Evolutionary conservation across 768 basidiomycete species (phyloP), one percentile per base, ranked within the genome.

Genomic region (Lactarius deliciosus): DNA sequence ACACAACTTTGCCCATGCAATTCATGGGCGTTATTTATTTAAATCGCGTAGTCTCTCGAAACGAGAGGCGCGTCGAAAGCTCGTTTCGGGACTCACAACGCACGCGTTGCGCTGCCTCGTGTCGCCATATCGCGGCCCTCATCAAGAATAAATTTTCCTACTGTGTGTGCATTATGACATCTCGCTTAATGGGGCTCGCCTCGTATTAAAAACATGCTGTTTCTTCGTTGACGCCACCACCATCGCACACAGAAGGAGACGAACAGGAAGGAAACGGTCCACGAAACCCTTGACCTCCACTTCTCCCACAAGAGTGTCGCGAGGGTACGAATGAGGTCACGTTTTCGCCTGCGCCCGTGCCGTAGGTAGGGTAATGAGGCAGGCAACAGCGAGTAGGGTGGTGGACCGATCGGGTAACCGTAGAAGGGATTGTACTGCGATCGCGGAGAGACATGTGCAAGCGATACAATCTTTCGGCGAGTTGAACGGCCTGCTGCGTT

Each of bases 371-470:
- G 77, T 18, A 81, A 76, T n/a, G 75, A 36, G 13, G 77, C 38
- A 74, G 77, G 60, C 63, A 75, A 64, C 73, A 74, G 64, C 71
- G 74, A 64, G 70, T 75, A 74, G 6, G 79, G 50, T 47, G 70
- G 56, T 25, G 58, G 59, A 28, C 58, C 36, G 58, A 81, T 79
- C 7, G 90, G 88, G 72, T 92, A 91, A 4, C 90, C 90, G 68
- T 84, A 92, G 76, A 87, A 91, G 1, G 91, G 91, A 69, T 91
- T 92, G 47, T 84, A 76, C 43, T 78, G 73, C 32, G 90, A 91
- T 36, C 82, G 85, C 22, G 87, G 80, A 10, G 86, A 80, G 50
- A 85, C 69, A 20, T 28, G 45, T 16, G 40, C 30, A 25, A 54
- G 68, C 62, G 41, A 73, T 60, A 70, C 61, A 66, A 67, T 64